Percentiles rank a stretch among this genome's conserved stretches.
Evolutionary conservation across 345 rosid species (phyloP).

Genomic region (Lepidium sativum): DNA sequence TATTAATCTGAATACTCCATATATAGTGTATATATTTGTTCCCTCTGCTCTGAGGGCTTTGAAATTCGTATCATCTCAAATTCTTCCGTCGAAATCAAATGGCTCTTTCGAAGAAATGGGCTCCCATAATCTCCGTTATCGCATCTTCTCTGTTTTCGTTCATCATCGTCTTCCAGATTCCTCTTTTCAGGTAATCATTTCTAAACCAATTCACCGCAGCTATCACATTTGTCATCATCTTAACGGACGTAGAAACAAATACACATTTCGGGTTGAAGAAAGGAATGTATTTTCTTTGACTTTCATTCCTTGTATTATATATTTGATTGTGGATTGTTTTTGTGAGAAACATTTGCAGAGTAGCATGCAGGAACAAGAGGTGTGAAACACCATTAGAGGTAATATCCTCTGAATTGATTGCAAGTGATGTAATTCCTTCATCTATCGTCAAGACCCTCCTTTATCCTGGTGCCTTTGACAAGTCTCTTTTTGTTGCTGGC

Average conservation of each 20-base stretch:
- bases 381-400: slow-evolving; percentile 68
- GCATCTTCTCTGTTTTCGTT: slow-evolving; percentile 38
- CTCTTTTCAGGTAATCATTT: slow-evolving; percentile 68
- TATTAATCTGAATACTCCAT: no score
- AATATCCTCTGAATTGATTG: slow-evolving; percentile 50
- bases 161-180: slow-evolving; percentile 64
- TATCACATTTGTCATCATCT: no score
- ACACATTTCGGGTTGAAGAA: neutral
- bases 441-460: slow-evolving; percentile 49
- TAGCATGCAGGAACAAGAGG: slow-evolving; percentile 56
- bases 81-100: neutral
- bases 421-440: slow-evolving; percentile 41
- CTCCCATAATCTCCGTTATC: slow-evolving; percentile 40
- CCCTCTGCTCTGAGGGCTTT: slow-evolving; percentile 15
- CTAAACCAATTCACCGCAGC: neutral
- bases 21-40: neutral
- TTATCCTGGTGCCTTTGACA: slow-evolving; percentile 64
- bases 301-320: no score
- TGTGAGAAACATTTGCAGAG: slow-evolving; percentile 29
- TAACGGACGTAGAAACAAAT: no score
- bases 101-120: slow-evolving; percentile 58
- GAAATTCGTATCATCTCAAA: neutral
- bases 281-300: neutral
- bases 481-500: slow-evolving; percentile 25
- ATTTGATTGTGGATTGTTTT: neutral